Conservation (phyloP, 2,329 filamentous ascomycete genomes). For the Venturia nashicola region DNA sequence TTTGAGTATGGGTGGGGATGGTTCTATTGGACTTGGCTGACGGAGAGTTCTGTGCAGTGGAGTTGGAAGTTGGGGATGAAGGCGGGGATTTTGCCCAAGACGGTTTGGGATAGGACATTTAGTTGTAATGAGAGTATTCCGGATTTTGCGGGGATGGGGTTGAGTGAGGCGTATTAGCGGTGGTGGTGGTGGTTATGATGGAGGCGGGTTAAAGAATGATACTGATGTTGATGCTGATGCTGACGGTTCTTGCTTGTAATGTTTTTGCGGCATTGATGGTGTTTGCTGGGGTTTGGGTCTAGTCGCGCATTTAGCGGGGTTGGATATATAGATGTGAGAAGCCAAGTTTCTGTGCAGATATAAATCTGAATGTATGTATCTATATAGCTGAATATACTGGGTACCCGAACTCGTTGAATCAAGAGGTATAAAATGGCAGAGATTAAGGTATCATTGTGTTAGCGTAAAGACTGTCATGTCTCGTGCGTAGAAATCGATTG, state of each 20-base stretch:
- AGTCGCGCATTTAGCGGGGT: not conserved
- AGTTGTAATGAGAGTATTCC: conserved; percentile 28
- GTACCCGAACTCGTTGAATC: too few relatives aligned
- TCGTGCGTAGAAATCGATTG: too few relatives aligned
- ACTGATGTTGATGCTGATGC: not conserved
- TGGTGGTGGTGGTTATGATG: not conserved
- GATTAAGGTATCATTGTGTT: too few relatives aligned
- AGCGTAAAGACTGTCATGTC: too few relatives aligned
- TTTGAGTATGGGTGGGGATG: conserved; percentile 93
- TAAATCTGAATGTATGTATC: not conserved
- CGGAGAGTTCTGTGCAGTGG: conserved; percentile 78
- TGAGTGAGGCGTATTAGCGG: conserved; percentile 33
- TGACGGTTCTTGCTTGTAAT: not conserved
- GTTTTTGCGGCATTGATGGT: not conserved
- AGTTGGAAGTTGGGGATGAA: conserved; percentile 72
- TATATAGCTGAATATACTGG: not conserved
- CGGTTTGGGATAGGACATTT: conserved; percentile 31
- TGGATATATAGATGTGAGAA: not conserved
- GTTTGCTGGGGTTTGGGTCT: not conserved
- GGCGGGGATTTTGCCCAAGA: conserved; percentile 62
- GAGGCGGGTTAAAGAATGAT: not conserved
- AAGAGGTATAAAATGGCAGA: too few relatives aligned
- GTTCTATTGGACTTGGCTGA: conserved; percentile 99
- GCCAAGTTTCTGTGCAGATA: not conserved
- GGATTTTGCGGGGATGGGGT: conserved; percentile 24